Percentiles rank a stretch among this genome's conserved stretches.
Evolutionary conservation across 352 stramenopile species (phyloP).

Genomic region (Blastocystis hominis): DNA sequence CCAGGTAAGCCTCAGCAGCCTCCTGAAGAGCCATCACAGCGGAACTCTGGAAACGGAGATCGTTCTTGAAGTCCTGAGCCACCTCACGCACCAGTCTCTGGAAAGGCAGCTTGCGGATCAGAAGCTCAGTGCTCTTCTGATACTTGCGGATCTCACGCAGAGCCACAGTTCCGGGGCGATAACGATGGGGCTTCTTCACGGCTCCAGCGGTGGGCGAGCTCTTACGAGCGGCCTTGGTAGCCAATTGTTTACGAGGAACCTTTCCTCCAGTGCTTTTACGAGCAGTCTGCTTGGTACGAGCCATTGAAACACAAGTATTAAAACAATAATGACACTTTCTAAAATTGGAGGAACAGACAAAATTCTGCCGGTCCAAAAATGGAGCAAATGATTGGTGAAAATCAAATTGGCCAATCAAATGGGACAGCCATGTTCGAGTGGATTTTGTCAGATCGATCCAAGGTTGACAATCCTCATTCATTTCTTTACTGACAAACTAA

Average conservation of each 20-base stretch:
- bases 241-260: conserved; percentile 82
- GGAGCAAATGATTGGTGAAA: background rate
- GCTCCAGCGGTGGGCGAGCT: conserved; percentile 76
- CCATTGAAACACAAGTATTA: conserved; percentile 64
- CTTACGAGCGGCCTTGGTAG: conserved; percentile 80
- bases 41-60: conserved; percentile 87
- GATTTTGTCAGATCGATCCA: background rate
- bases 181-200: conserved; percentile 82
- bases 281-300: conserved; percentile 87
- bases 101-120: conserved; percentile 73
- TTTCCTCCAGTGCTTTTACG: conserved; percentile 85
- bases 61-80: no score
- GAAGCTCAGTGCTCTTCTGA: conserved; percentile 75
- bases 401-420: background rate
- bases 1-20: conserved; percentile 79
- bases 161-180: conserved; percentile 72
- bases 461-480: background rate
- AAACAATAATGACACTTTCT: background rate
- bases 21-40: conserved; percentile 82
- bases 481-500: background rate
- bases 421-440: background rate
- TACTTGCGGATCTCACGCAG: conserved; percentile 75
- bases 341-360: background rate
- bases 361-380: background rate
- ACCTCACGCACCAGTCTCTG: conserved; percentile 67